Evolutionary conservation across 2,329 filamentous ascomycete species (phyloP), one percentile per base, ranked within the genome.

Genomic region (Lachnellula suecica): DNA sequence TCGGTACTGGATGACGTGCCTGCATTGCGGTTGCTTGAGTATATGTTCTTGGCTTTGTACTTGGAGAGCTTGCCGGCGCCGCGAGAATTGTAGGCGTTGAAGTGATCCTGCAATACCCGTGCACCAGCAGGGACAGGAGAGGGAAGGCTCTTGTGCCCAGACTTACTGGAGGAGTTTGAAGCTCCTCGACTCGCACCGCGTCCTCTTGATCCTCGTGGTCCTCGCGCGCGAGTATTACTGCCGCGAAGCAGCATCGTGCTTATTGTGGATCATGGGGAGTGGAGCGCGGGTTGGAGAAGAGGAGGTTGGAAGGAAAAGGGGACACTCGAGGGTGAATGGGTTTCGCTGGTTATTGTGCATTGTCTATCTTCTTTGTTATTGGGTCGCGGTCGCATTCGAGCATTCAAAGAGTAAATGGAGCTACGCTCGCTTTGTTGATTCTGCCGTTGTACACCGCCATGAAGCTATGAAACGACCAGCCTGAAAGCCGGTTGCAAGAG

Each of bases 121-220:
- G 53, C 51, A 20, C 44, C 49, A 41, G 22, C 40, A n/a, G 55
- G 50, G 23, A 48, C 17, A 19, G 20, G 17, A 19, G 40, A 13
- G 15, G 13, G 2, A n/a, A 24, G 20, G 22, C 17, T 27, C 22
- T 42, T 52, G 27, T 27, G 49, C 42, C 38, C 17, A 52, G 41
- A 63, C 63, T 66, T 62, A 68, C 66, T 59, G 22, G 59, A 61
- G 56, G 66, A 66, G 62, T 54, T 62, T 48, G 47, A 56, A 60
- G 61, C 63, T 66, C 66, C 66, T 64, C 65, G 61, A 57, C 63
- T 59, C 56, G 56, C 52, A 51, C 60, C 63, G 49, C 63, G 61
- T 57, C 65, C 64, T 64, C 58, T 64, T 59, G 61, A 58, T 56
- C 59, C 60, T 62, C 61, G 53, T 56, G 62, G 63, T 61, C 60